A percentile compares a stretch with the other conserved stretches of the same genome.
phyloP scores from a whole-genome alignment of 257 asterid species.

The Cordia subcordata region DNA sequence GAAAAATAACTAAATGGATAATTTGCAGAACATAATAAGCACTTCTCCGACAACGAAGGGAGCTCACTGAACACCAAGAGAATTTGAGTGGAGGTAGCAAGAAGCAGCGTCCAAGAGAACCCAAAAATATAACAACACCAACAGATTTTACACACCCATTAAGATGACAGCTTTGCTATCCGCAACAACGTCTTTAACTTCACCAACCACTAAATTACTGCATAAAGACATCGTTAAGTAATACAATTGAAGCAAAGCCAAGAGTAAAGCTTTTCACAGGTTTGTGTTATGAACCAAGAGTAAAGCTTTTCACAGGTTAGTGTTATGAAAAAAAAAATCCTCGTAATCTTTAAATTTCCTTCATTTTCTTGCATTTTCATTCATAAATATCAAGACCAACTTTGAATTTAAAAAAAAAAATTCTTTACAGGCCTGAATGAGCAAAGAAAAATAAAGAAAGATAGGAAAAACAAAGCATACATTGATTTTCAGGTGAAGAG shows the following conservation, averaged over 20 bases:
- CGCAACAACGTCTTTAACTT: slow-evolving; percentile 12
- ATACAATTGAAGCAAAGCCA: slow-evolving; percentile 24
- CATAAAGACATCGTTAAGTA: slow-evolving; percentile 24
- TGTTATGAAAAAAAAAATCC: not conserved
- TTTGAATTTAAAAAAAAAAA: not conserved
- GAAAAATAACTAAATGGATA: no score
- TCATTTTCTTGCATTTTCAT: slow-evolving; percentile 7
- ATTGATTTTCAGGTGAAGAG: slow-evolving; percentile 29
- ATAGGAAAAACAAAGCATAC: slow-evolving; percentile 17
- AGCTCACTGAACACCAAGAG: no score
- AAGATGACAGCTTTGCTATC: slow-evolving; percentile 30
- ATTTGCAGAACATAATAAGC: no score
- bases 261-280: slow-evolving; percentile 42
- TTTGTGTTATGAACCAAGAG: slow-evolving; percentile 38
- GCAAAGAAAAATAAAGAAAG: slow-evolving; percentile 6
- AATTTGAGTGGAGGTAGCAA: no score
- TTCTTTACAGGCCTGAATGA: slow-evolving; percentile 26
- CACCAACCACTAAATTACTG: slow-evolving; percentile 21
- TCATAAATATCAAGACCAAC: slow-evolving; percentile 8
- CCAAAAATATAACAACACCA: no score
- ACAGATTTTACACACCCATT: not conserved
- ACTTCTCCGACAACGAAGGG: no score
- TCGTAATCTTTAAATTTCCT: not conserved
- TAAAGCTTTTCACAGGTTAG: slow-evolving; percentile 46
- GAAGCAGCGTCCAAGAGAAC: no score